phyloP scores from a whole-genome alignment of 768 basidiomycete species.

The Mycena rebaudengoi region DNA sequence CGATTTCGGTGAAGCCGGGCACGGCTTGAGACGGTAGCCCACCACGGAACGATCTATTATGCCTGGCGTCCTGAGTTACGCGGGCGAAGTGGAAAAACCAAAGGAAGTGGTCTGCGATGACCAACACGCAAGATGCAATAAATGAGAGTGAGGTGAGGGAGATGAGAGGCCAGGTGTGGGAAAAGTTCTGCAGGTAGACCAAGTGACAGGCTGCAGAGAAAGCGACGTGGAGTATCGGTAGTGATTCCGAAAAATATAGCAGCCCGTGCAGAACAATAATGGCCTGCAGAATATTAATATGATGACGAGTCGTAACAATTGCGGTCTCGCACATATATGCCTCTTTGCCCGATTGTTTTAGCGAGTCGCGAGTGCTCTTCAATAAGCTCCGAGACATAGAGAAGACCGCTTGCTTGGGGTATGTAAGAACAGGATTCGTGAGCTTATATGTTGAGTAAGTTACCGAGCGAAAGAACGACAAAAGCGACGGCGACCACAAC shows the following conservation, averaged over 20 bases:
- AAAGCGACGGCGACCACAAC: constrained; percentile 84
- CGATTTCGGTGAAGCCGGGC: constrained; percentile 75
- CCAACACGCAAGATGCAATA: constrained; percentile 84
- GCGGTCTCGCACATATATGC: constrained; percentile 80
- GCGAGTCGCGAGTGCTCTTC: constrained; percentile 90
- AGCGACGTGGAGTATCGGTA: constrained; percentile 73
- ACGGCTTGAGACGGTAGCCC: constrained; percentile 36
- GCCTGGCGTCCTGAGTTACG: constrained; percentile 69
- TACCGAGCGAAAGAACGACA: constrained; percentile 91
- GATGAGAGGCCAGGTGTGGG: constrained; percentile 89
- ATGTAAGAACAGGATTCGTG: too few relatives aligned
- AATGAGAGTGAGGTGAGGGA: constrained; percentile 88
- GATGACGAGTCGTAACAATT: background rate
- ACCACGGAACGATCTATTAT: constrained; percentile 57
- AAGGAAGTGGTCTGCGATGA: constrained; percentile 90
- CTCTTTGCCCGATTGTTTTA: constrained; percentile 82
- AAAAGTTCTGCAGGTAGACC: constrained; percentile 94
- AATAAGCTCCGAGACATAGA: constrained; percentile 95
- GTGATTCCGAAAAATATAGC: constrained; percentile 80
- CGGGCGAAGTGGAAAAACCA: constrained; percentile 97
- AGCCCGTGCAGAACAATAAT: constrained; percentile 82
- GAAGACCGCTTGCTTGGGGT: constrained; percentile 94
- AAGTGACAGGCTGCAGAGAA: constrained; percentile 89
- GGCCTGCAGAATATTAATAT: constrained; percentile 53
- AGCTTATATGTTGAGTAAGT: constrained; percentile 28